A percentile compares a stretch with the other conserved stretches of the same genome.
These are phyloP conservation scores for Aspergillus tubingensis DNA, from an alignment of 2,329 filamentous ascomycete species.

Conservation along the genomic window DNA sequence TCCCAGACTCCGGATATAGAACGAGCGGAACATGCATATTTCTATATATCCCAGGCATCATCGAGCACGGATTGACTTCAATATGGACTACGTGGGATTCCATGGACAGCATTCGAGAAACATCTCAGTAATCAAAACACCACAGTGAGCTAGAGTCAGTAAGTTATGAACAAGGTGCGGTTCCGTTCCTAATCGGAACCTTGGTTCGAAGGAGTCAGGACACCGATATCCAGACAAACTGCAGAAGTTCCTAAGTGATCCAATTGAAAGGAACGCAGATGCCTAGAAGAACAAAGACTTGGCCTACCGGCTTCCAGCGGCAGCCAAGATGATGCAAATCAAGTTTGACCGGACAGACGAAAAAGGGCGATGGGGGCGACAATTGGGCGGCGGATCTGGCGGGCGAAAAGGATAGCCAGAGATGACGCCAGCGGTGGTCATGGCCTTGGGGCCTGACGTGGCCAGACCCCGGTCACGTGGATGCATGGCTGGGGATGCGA, in stretches of 20 bases:
- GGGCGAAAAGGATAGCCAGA: neutral
- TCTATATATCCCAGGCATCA: too few species aligned
- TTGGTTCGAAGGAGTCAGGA: constrained; percentile 1
- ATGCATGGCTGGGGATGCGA: neutral
- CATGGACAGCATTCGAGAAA: too few species aligned
- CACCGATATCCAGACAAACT: neutral
- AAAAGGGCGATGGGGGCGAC: neutral
- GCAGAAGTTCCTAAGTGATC: neutral
- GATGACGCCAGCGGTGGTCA: constrained; percentile 1
- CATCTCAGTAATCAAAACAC: too few species aligned
- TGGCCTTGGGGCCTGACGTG: constrained; percentile 7
- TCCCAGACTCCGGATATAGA: too few species aligned
- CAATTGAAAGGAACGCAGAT: neutral
- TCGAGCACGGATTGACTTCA: too few species aligned
- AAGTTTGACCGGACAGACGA: neutral
- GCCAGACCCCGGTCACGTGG: constrained; percentile 9
- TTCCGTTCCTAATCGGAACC: constrained; percentile 3
- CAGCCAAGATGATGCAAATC: neutral
- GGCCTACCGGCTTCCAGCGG: neutral
- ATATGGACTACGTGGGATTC: too few species aligned
- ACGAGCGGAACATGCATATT: too few species aligned
- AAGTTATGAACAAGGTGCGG: neutral
- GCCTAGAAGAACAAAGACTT: neutral
- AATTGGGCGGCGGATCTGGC: neutral
- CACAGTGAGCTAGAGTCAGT: too few species aligned